A percentile compares a stretch with the other conserved stretches of the same genome.
These are phyloP conservation scores for Boletus rex-veris DNA, from an alignment of 768 basidiomycete species.

Conservation along the genomic window DNA sequence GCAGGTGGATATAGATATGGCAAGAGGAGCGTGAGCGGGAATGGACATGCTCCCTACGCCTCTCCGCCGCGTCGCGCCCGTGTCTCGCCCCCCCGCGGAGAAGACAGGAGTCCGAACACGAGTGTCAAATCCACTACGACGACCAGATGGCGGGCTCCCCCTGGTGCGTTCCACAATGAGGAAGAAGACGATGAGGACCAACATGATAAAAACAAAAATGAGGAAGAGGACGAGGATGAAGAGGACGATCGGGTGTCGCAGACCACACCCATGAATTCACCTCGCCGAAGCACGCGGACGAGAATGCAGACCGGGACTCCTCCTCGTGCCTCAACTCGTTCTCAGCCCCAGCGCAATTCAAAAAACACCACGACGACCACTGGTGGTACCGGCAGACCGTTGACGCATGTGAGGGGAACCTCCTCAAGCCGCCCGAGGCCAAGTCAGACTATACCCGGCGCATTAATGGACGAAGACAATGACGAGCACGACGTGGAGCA, in stretches of 20 bases:
- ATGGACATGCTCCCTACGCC: neutral
- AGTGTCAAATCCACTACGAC: constrained; percentile 13
- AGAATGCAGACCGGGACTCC: constrained; percentile 11
- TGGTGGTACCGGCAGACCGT: neutral
- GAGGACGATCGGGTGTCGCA: constrained; percentile 2
- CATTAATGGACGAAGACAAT: constrained; percentile 39
- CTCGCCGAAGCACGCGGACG: constrained; percentile 12
- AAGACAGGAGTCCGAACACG: constrained; percentile 10
- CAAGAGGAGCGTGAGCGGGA: neutral
- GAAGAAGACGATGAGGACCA: constrained; percentile 32
- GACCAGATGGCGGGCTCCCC: constrained; percentile 33
- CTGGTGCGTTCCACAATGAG: constrained; percentile 45
- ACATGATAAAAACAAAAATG: constrained; percentile 5
- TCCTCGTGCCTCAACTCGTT: constrained; percentile 8
- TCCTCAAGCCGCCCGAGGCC: constrained; percentile 5
- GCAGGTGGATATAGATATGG: neutral
- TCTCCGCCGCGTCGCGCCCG: constrained; percentile 10
- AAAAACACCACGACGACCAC: neutral
- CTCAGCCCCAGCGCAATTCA: constrained; percentile 8
- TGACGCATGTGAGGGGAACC: constrained; percentile 2
- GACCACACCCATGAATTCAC: constrained; percentile 11
- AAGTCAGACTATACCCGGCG: constrained; percentile 41
- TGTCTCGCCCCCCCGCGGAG: constrained; percentile 9
- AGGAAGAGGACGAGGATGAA: constrained; percentile 16
- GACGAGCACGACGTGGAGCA: constrained; percentile 26